Evolutionary conservation across 2,329 filamentous ascomycete species (phyloP), one percentile per base, ranked within the genome.

Genomic region (Cryphonectria radicalis): DNA sequence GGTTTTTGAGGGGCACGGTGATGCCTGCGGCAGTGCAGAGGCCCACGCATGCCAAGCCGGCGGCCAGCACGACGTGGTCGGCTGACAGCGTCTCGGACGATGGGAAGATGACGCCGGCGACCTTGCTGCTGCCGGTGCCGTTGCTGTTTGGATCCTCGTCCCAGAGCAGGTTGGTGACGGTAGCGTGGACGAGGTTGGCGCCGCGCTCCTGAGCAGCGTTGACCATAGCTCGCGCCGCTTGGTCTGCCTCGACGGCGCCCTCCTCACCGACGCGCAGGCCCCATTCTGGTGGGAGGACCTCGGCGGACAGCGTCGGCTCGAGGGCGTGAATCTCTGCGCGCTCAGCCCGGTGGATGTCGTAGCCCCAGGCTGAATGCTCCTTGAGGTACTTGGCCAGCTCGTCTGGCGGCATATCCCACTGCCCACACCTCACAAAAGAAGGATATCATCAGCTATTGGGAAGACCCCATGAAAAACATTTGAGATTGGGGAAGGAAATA

Each of bases 231-330:
- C 37, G 64, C 11, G 78, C 78, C 0, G 76, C 78, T 13, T 71
- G 67, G 13, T 75, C 68, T n/a, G 79, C 75, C 74, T 78, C 78
- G 62, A 81, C 72, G n/a, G 76, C 66, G 69, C 80, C 76, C 65
- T 81, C 76, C 53, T 78, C 83, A 11, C 87, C 86, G 0, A 79
- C 95, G 17, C 92, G 95, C 77, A 73, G 59, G 8, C 63, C 70
- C 72, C 72, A 72, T 35, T 73, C 70, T 19, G 70, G 22, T 22
- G 46, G 72, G 19, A 72, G 22, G 11, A 13, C 46, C 4, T 73
- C 66, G 13, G 57, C 22, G 8, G 71, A 57, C 37, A 80, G 71
- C 17, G 50, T n/a, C 8, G 76, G 77, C 72, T 78, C 76, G 14
- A 75, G 70, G 17, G 70, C 73, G 14, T 64, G 66, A 14, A 76